Evolutionary conservation across 2,329 filamentous ascomycete species (phyloP), one percentile per base, ranked within the genome.

Genomic region (Botrytis paeoniae): DNA sequence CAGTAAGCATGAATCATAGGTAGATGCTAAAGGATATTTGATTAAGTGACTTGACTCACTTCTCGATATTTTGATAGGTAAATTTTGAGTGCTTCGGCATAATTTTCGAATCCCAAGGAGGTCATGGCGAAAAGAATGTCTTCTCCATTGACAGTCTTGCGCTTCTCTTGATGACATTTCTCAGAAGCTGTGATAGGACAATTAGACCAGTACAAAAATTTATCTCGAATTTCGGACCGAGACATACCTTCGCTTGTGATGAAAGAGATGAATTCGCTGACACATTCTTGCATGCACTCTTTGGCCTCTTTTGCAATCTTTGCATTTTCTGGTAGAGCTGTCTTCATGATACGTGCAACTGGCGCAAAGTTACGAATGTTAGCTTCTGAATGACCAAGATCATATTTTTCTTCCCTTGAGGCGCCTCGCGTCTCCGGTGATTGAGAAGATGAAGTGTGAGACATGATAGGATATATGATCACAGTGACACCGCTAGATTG

Each of bases 271-370:
- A 99, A 99, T 85, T 99, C 96, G 90, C 95, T 98, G 74, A 99
- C 96, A 81, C 96, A 99, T 84, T 99, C 96, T 83, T 99, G 96
- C 96, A 99, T 98, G 85, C 96, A 99, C 83, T 99, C 96, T 83
- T 99, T 99, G 72, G 96, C 96, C 82, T 99, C 96, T 82, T 99
- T 99, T 74, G 95, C 95, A 75, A 99, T 99, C 85, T 99, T 99
- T 78, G 96, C 96, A 81, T 99, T 99, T 77, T 99, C 96, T 69
- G 96, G 96, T 66, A 99, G 87, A 10, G 96, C 96, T 79, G 94
- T 92, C 84, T 99, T 99, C 96, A 99, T 99, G 83, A 99, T 98
- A 73, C 96, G 92, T 77, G 96, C 96, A 80, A 99, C 96, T 99
- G 92, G 91, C 84, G 90, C 92, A 89, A 93, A 94, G 85, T 96